Evolutionary conservation across 768 basidiomycete species (phyloP).

Genomic region (Boletus eberwhitei): DNA sequence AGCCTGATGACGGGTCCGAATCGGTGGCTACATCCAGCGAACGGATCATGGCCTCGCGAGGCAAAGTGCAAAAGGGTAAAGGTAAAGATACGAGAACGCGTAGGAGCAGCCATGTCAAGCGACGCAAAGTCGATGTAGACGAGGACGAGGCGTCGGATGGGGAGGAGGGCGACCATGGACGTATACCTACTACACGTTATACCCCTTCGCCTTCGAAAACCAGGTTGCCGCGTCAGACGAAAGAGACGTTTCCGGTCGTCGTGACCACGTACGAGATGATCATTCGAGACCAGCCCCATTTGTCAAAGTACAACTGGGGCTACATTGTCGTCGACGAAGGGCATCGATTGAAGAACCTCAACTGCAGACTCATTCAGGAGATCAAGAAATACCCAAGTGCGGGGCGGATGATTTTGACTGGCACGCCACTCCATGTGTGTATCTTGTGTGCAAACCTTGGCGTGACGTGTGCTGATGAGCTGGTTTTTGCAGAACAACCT

Average conservation of each 20-base stretch:
- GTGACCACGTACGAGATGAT: constrained; percentile 93
- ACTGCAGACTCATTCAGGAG: constrained; percentile 86
- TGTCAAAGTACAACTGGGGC: constrained; percentile 70
- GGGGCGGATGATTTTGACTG: constrained; percentile 90
- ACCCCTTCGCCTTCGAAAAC: constrained; percentile 6
- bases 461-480: background rate
- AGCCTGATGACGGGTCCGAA: constrained; percentile 28
- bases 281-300: constrained; percentile 72
- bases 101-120: constrained; percentile 15
- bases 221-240: constrained; percentile 18
- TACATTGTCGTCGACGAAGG: constrained; percentile 98
- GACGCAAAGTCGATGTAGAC: constrained; percentile 16
- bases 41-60: constrained; percentile 23
- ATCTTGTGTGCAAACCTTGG: background rate
- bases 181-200: constrained; percentile 21
- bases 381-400: constrained; percentile 84
- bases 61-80: constrained; percentile 17
- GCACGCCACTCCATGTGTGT: constrained; percentile 90
- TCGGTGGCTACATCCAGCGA: constrained; percentile 20
- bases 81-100: constrained; percentile 13
- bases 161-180: constrained; percentile 7
- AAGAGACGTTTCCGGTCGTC: constrained; percentile 66
- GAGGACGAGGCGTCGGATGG: constrained; percentile 9
- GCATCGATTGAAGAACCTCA: constrained; percentile 91
- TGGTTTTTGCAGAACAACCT: constrained; percentile 80